Percentiles rank a stretch among this genome's conserved stretches.
phyloP scores from a whole-genome alignment of 371 early-diverging fungal species.

The Syncephalastrum contaminatum region DNA sequence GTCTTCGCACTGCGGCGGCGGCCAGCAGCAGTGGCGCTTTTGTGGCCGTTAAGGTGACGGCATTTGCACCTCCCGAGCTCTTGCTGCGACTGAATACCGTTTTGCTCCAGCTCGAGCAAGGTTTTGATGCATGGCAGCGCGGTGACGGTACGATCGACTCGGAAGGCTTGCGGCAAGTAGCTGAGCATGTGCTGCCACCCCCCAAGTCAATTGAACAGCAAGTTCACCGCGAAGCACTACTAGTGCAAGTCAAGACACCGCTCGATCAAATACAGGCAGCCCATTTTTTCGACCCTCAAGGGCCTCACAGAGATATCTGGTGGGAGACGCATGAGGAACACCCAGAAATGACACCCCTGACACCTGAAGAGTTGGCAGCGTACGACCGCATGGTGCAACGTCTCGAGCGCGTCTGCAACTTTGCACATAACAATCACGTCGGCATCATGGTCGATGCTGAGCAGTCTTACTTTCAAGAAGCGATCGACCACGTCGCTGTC shows the following conservation, averaged over 20 bases:
- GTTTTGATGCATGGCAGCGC: constrained; percentile 34
- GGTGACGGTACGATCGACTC: constrained; percentile 23
- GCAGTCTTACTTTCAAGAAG: constrained; percentile 91
- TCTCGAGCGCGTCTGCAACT: constrained; percentile 60
- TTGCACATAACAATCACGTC: constrained; percentile 64
- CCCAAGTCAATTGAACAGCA: constrained; percentile 21
- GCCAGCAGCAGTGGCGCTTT: constrained; percentile 33
- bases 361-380: constrained; percentile 63
- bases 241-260: constrained; percentile 12
- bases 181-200: constrained; percentile 24
- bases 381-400: constrained; percentile 69
- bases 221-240: constrained; percentile 16
- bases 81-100: constrained; percentile 71
- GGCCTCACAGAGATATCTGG: constrained; percentile 41
- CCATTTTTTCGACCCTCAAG: constrained; percentile 34
- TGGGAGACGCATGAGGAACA: constrained; percentile 18
- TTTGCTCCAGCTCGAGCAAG: constrained; percentile 37
- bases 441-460: constrained; percentile 94
- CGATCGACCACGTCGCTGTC: constrained; percentile 85
- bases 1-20: constrained; percentile 54
- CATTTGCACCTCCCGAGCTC: constrained; percentile 74
- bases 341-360: constrained; percentile 13
- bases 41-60: constrained; percentile 90
- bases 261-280: constrained; percentile 30
- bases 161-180: constrained; percentile 24